A percentile compares a stretch with the other conserved stretches of the same genome.
Conservation (phyloP, 1,139 yeast genomes). For the Yueomyces sp. region DNA sequence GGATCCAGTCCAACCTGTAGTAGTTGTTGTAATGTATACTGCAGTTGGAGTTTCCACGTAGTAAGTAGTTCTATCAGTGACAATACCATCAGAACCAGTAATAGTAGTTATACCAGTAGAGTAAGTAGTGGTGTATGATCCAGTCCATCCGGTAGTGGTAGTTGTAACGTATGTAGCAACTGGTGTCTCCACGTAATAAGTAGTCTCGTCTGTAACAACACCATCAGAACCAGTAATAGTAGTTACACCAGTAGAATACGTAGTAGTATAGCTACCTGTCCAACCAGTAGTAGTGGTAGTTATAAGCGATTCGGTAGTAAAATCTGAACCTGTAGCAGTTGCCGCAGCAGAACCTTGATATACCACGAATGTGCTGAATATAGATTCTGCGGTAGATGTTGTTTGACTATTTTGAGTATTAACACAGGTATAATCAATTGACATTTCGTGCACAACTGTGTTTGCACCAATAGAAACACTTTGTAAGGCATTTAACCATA, state of each 20-base stretch:
- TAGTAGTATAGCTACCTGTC: conserved; percentile 5
- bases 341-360: conserved; percentile 11
- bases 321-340: background rate
- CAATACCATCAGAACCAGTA: conserved; percentile 6
- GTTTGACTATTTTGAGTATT: conserved; percentile 16
- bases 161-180: background rate
- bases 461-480: conserved; percentile 10
- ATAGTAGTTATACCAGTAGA: conserved; percentile 5
- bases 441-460: conserved; percentile 14
- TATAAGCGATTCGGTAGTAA: background rate
- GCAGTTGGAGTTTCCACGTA: background rate
- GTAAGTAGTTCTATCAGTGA: conserved; percentile 4
- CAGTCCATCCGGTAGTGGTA: conserved; percentile 1
- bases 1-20: conserved; percentile 1
- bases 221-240: conserved; percentile 7
- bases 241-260: conserved; percentile 4
- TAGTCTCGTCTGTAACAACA: conserved; percentile 3
- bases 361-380: conserved; percentile 9
- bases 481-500: conserved; percentile 22
- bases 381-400: conserved; percentile 11
- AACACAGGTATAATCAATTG: conserved; percentile 16
- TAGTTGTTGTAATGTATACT: conserved; percentile 4
- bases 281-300: conserved; percentile 1
- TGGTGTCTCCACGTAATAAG: conserved; percentile 6
- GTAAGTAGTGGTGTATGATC: conserved; percentile 4